Percentiles rank a stretch among this genome's conserved stretches.
Evolutionary conservation across 2,329 filamentous ascomycete species (phyloP).

Genomic region (Coniochaeta sp.): DNA sequence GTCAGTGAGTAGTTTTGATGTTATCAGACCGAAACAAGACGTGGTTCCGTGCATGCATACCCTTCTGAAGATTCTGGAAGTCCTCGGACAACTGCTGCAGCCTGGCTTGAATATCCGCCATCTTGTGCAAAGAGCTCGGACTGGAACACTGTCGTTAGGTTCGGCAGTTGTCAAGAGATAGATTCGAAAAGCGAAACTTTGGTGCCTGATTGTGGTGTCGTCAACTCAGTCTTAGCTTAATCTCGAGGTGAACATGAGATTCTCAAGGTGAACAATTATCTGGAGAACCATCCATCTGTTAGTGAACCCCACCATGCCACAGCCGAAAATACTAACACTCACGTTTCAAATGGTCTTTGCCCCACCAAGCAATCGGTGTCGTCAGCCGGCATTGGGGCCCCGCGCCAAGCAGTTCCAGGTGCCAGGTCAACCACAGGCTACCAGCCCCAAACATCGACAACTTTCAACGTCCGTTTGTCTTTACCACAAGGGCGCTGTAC

Average conservation of each 20-base stretch:
- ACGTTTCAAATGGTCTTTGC: background rate
- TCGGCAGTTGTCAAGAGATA: too few relatives aligned
- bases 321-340: background rate
- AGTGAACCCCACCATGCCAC: background rate
- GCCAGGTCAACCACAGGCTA: background rate
- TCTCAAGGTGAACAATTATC: background rate
- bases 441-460: background rate
- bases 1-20: background rate
- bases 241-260: background rate
- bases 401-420: background rate
- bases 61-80: slow-evolving; percentile 79
- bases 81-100: slow-evolving; percentile 81
- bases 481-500: background rate
- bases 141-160: too few relatives aligned
- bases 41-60: too few relatives aligned
- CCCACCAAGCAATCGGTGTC: background rate
- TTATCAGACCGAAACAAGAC: too few relatives aligned
- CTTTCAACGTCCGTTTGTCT: background rate
- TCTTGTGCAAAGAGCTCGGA: slow-evolving; percentile 22
- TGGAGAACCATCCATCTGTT: background rate
- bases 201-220: too few relatives aligned
- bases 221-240: too few relatives aligned
- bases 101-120: slow-evolving; percentile 68
- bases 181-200: too few relatives aligned
- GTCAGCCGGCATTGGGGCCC: background rate